These are phyloP conservation scores for Pseudotsuga menziesii DNA, from an alignment of 75 land plant species.

Conservation along the genomic window DNA sequence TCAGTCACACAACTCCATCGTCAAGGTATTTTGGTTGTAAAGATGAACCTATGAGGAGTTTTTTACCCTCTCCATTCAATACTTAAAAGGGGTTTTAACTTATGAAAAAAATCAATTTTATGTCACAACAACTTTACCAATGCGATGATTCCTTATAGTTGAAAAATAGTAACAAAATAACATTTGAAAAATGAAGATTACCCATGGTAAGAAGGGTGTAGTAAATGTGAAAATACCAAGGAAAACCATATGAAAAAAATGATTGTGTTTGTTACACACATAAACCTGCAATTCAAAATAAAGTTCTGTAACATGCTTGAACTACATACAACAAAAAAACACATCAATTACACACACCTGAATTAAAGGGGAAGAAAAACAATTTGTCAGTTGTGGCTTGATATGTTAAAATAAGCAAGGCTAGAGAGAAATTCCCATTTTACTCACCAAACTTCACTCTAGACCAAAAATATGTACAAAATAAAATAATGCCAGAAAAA, in stretches of 20 bases:
- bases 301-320: not conserved
- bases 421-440: not conserved
- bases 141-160: not conserved
- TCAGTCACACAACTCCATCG: no score
- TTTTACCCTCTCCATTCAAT: no score
- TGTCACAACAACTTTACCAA: not conserved
- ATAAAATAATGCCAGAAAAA: not conserved
- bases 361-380: conserved; percentile 7
- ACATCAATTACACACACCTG: not conserved
- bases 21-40: no score
- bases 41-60: no score
- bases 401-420: not conserved
- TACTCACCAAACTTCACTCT: not conserved
- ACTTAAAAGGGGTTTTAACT: no score
- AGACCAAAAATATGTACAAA: not conserved
- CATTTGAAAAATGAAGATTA: conserved; percentile 23
- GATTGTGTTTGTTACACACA: conserved; percentile 99
- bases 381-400: no score
- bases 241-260: conserved; percentile 96
- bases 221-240: conserved; percentile 97
- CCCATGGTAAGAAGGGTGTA: conserved; percentile 98
- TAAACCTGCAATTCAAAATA: conserved; percentile 62
- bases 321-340: not conserved
- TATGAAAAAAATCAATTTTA: no score
- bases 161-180: not conserved